Base-by-base conservation (phyloP, 2,329 filamentous ascomycete genomes). In the Fusarium austroafricanum region DNA sequence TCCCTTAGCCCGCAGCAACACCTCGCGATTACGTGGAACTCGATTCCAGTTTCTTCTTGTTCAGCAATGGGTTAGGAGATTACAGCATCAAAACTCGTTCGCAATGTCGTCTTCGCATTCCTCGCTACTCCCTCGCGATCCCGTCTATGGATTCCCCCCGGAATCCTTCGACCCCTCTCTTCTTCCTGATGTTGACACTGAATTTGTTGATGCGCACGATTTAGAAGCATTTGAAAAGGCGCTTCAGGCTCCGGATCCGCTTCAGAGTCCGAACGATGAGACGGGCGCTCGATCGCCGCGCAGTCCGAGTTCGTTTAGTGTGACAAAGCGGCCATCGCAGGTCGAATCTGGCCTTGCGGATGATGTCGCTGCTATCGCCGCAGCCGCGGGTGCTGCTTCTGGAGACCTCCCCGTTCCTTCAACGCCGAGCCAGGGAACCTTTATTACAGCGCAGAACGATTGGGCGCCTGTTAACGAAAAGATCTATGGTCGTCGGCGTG, bases 361-460 rank as follows among this genome's bases (percentile, higher is more conserved):
- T 39, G 78, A 78, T 28, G 74, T 77, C 15, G 73, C 75, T 18
- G 74, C 81, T 58, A 71, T 82, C 35, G 74, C 79, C n/a, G 77
- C 79, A 2, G 75, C 79, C 3, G 77, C 79, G 0, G 80, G 79
- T 1, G 78, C 79, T 20, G 79, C 79, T 2, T 79, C 80, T 5
- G 77, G 79, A 23, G 78, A 82, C 9, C 35, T 78, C 20, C 63
- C 70, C 5, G 54, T 69, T 10, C 61, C 72, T 6, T 59, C 68
- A 9, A 61, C 63, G 15, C 70, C 75, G 7, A 64, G 39, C 3
- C 78, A 79, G 59, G 80, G 79, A 38, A 80, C 87, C 49, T 94
- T 94, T 76, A 93, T 98, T 73, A 92, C 93, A 5, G 95, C 96
- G 39, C 89, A 96, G 75, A 97, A 97, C 78, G 96, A 99, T 82